These are phyloP conservation scores for Monilinia fructicola DNA, from an alignment of 2,329 filamentous ascomycete species.

Conservation along the genomic window DNA sequence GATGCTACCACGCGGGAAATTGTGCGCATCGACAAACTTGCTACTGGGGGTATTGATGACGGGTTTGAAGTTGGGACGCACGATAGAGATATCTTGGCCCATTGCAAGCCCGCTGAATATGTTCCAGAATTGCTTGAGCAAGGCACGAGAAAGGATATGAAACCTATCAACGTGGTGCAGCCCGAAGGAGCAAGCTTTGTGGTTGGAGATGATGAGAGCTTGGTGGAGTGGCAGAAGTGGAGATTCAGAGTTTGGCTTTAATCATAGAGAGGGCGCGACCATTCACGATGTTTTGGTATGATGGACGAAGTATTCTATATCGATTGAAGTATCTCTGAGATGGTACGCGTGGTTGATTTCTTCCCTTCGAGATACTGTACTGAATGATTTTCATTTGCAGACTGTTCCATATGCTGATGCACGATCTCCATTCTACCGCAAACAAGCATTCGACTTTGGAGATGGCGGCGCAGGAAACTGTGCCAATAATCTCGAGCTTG, in stretches of 20 bases:
- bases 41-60: conserved; percentile 43
- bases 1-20: conserved; percentile 49
- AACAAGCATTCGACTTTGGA: conserved; percentile 69
- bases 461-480: conserved; percentile 63
- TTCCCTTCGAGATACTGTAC: background rate
- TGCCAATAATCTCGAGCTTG: conserved; percentile 65
- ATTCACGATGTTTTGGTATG: conserved; percentile 60
- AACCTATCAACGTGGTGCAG: conserved; percentile 61
- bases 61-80: conserved; percentile 46
- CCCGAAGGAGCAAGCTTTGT: conserved; percentile 62
- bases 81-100: conserved; percentile 47
- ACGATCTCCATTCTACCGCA: conserved; percentile 61
- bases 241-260: conserved; percentile 63
- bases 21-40: conserved; percentile 50
- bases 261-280: conserved; percentile 59
- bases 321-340: conserved; percentile 59
- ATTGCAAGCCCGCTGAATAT: conserved; percentile 42
- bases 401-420: conserved; percentile 45
- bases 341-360: conserved; percentile 41
- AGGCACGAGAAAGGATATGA: conserved; percentile 49
- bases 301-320: conserved; percentile 58
- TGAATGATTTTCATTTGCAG: background rate
- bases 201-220: conserved; percentile 45
- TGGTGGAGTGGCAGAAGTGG: conserved; percentile 57
- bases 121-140: conserved; percentile 45